Percentiles rank a stretch among this genome's conserved stretches.
Conservation (phyloP, 2,329 filamentous ascomycete species). For the Verticillium albo-atrum region DNA sequence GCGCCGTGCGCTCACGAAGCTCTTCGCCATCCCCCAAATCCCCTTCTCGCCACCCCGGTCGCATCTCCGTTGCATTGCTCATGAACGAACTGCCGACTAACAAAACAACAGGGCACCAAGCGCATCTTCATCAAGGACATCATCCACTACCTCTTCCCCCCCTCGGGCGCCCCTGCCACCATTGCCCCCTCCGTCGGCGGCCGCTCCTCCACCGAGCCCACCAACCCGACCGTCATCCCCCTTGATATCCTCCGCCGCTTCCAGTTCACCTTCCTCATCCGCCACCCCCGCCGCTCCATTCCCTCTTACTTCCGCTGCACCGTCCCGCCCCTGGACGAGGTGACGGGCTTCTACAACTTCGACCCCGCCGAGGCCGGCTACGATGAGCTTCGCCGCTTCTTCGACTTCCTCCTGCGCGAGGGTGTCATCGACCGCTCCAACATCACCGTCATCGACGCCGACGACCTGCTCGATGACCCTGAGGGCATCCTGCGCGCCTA, state of each 20-base stretch:
- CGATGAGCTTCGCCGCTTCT: conserved; percentile 76
- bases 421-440: conserved; percentile 67
- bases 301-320: conserved; percentile 95
- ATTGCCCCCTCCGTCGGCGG: conserved; percentile 75
- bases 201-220: conserved; percentile 52
- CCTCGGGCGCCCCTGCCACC: conserved; percentile 59
- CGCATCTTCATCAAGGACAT: conserved; percentile 98
- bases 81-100: neutral
- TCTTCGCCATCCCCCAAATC: neutral
- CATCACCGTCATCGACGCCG: conserved; percentile 87
- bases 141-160: conserved; percentile 83
- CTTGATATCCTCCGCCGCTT: conserved; percentile 69
- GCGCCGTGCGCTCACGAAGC: neutral
- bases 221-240: conserved; percentile 84
- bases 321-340: conserved; percentile 73
- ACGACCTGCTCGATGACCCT: conserved; percentile 87
- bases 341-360: conserved; percentile 85
- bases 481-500: conserved; percentile 70
- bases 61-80: neutral
- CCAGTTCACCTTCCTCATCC: conserved; percentile 95
- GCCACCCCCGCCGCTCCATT: conserved; percentile 86
- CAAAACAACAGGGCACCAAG: conserved; percentile 60
- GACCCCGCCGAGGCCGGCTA: conserved; percentile 88
- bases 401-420: conserved; percentile 73
- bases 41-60: neutral